These are phyloP conservation scores for Linnemannia zychae DNA, from an alignment of 192 early-diverging fungal species.

Conservation along the genomic window DNA sequence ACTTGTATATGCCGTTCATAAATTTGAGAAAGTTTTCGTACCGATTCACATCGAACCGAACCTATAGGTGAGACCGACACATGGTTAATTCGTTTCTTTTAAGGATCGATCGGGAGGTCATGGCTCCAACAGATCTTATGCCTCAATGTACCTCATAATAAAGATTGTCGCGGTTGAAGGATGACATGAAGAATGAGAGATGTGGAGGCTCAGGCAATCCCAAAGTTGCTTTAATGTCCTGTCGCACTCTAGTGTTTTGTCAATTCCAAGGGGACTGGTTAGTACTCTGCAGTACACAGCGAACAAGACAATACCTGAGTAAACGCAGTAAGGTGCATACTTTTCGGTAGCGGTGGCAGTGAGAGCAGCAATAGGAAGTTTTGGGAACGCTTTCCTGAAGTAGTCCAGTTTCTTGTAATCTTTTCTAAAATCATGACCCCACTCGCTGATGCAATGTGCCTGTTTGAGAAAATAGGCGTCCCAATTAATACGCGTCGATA, in stretches of 20 bases:
- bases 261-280: not conserved
- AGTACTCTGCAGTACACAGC: no score
- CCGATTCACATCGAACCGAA: slow-evolving; percentile 30
- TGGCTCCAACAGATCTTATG: not conserved
- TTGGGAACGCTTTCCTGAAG: slow-evolving; percentile 73
- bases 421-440: slow-evolving; percentile 96
- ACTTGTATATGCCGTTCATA: slow-evolving; percentile 25
- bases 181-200: slow-evolving; percentile 25
- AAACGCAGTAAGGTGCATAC: not conserved
- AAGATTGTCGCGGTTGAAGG: slow-evolving; percentile 43
- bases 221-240: slow-evolving; percentile 28
- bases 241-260: slow-evolving; percentile 22
- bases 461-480: slow-evolving; percentile 36
- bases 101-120: no score
- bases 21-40: slow-evolving; percentile 43
- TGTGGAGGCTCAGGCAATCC: slow-evolving; percentile 32
- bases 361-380: slow-evolving; percentile 90
- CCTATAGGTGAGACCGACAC: not conserved
- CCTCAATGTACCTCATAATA: slow-evolving; percentile 33
- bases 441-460: slow-evolving; percentile 94
- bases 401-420: slow-evolving; percentile 68
- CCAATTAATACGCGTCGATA: not conserved
- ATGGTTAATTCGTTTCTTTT: not conserved
- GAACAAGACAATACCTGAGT: not conserved
- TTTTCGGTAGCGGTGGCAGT: slow-evolving; percentile 94